Percentiles rank a stretch among this genome's conserved stretches.
These are phyloP conservation scores for Ascochyta viciae-villosae DNA, from an alignment of 2,329 filamentous ascomycete genomes.

Conservation along the genomic window DNA sequence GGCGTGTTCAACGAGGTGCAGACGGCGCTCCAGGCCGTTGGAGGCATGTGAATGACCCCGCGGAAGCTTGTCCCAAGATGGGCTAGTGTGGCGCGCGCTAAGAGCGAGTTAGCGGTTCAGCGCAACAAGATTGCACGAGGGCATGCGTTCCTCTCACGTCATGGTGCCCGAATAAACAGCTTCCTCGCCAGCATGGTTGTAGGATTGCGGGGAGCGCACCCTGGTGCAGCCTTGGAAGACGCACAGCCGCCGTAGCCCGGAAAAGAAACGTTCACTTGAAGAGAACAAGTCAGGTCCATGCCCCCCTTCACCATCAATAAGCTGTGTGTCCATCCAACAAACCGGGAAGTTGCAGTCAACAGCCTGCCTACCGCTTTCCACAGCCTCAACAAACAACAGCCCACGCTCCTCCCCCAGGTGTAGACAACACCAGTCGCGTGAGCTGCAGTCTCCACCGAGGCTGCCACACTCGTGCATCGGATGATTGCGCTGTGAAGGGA, in stretches of 20 bases:
- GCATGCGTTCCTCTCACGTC: constrained; percentile 18
- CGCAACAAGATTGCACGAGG: constrained; percentile 15
- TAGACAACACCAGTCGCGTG: constrained; percentile 6
- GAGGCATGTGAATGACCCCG: constrained; percentile 17
- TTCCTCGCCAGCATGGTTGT: constrained; percentile 14
- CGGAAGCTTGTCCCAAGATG: background rate
- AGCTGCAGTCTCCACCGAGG: constrained; percentile 8
- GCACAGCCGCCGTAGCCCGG: constrained; percentile 5
- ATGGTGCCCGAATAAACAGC: constrained; percentile 9
- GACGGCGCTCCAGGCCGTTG: background rate
- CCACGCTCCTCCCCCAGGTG: constrained; percentile 3
- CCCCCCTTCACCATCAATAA: constrained; percentile 7
- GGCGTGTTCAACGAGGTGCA: background rate
- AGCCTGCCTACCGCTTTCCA: constrained; percentile 4
- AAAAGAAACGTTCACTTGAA: background rate
- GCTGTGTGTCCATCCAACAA: constrained; percentile 1
- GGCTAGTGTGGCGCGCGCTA: constrained; percentile 3
- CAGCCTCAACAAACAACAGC: constrained; percentile 9
- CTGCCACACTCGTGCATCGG: constrained; percentile 12
- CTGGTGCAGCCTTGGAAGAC: constrained; percentile 7
- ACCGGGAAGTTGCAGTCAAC: constrained; percentile 10
- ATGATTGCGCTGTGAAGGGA: constrained; percentile 10
- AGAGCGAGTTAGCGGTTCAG: background rate
- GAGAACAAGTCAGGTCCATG: background rate
- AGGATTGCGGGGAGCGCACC: constrained; percentile 15